These are phyloP conservation scores for Pythium insidiosum DNA, from an alignment of 352 stramenopile genomes.

Conservation along the genomic window DNA sequence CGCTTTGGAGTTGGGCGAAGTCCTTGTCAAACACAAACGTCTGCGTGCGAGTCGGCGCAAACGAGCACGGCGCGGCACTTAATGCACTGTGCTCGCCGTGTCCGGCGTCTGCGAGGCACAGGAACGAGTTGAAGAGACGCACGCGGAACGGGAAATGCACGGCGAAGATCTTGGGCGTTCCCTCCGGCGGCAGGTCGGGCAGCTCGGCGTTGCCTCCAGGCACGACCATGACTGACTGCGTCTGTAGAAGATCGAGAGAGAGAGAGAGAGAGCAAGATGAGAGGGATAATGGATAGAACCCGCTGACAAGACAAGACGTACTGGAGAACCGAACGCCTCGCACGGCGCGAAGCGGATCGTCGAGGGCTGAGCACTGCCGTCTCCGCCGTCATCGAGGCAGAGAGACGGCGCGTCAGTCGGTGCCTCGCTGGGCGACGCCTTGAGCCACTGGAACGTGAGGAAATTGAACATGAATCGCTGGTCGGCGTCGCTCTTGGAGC, in stretches of 20 bases:
- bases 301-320: not conserved
- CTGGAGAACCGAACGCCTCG: not conserved
- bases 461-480: constrained; percentile 5
- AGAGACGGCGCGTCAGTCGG: not conserved
- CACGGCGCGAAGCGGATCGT: not conserved
- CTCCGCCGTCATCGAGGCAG: constrained; percentile 1
- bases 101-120: constrained; percentile 1
- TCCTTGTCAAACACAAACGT: constrained; percentile 1
- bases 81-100: not conserved
- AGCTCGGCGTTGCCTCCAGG: not conserved
- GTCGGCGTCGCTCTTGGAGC: not conserved
- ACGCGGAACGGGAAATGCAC: constrained; percentile 3
- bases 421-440: not conserved
- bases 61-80: not conserved
- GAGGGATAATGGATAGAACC: no score
- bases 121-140: constrained; percentile 3
- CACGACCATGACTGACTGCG: not conserved
- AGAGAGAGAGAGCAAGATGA: no score
- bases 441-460: constrained; percentile 4
- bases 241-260: no score
- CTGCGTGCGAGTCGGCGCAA: not conserved
- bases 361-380: not conserved
- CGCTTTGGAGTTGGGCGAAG: not conserved
- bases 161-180: not conserved
- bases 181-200: not conserved